These are phyloP conservation scores for Exophiala sp. DNA, from an alignment of 2,329 filamentous ascomycete species.

Conservation along the genomic window DNA sequence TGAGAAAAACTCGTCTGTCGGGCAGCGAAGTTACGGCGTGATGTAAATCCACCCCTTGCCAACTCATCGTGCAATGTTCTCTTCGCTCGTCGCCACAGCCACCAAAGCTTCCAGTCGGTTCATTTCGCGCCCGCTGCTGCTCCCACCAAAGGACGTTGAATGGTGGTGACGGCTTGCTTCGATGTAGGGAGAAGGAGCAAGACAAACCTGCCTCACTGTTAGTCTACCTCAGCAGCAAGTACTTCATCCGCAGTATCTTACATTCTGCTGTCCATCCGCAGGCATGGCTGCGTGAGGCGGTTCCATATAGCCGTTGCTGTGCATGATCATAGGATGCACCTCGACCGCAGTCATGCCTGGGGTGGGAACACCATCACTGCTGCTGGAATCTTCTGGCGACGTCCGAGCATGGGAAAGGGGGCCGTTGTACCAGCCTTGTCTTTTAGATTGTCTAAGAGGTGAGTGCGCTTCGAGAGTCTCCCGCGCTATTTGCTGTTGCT, in stretches of 20 bases:
- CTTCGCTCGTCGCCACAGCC: conserved; percentile 46
- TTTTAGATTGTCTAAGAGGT: conserved; percentile 28
- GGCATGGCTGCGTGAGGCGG: conserved; percentile 36
- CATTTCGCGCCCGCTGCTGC: conserved; percentile 36
- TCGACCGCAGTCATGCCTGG: conserved; percentile 44
- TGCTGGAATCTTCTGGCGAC: conserved; percentile 46
- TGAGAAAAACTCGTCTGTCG: not conserved
- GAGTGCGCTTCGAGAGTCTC: conserved; percentile 20
- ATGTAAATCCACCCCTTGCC: too few relatives aligned
- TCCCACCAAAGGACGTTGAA: conserved; percentile 19
- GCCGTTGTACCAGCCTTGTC: conserved; percentile 34
- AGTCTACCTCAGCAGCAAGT: conserved; percentile 19
- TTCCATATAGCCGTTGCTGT: conserved; percentile 45
- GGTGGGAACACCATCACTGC: conserved; percentile 45
- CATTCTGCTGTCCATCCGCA: conserved; percentile 37
- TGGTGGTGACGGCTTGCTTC: conserved; percentile 10
- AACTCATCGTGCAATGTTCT: conserved; percentile 31
- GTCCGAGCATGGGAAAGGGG: conserved; percentile 34
- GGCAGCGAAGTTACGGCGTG: conserved; percentile 5
- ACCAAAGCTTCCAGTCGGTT: conserved; percentile 47
- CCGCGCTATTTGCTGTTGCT: conserved; percentile 26
- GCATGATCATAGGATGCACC: conserved; percentile 45
- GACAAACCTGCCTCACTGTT: conserved; percentile 27
- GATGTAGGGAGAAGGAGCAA: conserved; percentile 22
- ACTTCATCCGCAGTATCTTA: too few relatives aligned